These are phyloP conservation scores for Diutina rugosa DNA, from an alignment of 1,139 yeast species.

Conservation along the genomic window DNA sequence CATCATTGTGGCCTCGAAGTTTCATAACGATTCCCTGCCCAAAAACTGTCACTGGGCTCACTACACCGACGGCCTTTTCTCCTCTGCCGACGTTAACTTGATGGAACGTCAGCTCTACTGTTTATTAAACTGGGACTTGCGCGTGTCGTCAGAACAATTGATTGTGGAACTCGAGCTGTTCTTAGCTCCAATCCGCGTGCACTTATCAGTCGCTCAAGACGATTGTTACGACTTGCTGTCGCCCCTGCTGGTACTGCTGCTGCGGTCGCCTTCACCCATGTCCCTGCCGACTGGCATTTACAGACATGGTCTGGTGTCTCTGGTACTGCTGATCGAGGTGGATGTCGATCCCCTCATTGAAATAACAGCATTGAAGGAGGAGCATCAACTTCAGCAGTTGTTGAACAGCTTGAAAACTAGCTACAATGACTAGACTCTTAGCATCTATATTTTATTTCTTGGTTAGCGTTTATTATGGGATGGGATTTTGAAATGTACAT, in stretches of 20 bases:
- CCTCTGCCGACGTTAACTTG: slow-evolving; percentile 54
- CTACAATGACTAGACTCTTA: background rate
- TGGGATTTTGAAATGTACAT: background rate
- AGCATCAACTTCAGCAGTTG: background rate
- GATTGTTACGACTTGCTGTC: slow-evolving; percentile 6
- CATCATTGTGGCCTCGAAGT: slow-evolving; percentile 58
- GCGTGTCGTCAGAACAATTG: slow-evolving; percentile 43
- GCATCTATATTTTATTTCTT: background rate
- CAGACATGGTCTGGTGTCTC: background rate
- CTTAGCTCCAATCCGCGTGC: slow-evolving; percentile 51
- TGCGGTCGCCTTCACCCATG: background rate
- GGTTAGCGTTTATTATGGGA: background rate
- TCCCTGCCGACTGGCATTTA: background rate
- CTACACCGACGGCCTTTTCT: slow-evolving; percentile 62
- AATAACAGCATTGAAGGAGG: background rate
- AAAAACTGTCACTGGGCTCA: slow-evolving; percentile 69
- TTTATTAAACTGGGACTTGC: slow-evolving; percentile 59
- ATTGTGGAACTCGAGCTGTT: slow-evolving; percentile 32
- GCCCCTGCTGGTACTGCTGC: background rate
- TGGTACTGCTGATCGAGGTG: background rate
- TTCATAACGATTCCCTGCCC: slow-evolving; percentile 67
- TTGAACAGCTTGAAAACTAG: background rate
- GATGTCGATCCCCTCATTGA: background rate
- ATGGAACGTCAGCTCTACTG: slow-evolving; percentile 70
- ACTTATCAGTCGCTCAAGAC: slow-evolving; percentile 33